These are phyloP conservation scores for Cryphonectria naterciae DNA, from an alignment of 2,329 filamentous ascomycete species.

Conservation along the genomic window DNA sequence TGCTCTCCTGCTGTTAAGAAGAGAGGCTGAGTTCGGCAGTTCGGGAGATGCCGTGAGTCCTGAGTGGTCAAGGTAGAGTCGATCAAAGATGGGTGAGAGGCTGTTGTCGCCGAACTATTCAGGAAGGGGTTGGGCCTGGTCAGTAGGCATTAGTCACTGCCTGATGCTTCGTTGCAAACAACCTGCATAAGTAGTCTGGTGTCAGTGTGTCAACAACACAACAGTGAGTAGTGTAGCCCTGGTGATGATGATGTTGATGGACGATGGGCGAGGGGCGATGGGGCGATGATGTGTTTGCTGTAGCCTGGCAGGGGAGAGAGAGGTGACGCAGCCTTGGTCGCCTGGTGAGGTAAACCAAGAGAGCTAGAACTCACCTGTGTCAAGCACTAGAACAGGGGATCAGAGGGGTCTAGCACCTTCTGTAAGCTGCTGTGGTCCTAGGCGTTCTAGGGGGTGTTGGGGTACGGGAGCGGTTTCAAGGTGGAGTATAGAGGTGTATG, in stretches of 20 bases:
- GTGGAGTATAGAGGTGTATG: background rate
- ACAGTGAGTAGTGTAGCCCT: background rate
- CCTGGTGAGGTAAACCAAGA: slow-evolving; percentile 19
- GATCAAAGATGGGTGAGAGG: no score
- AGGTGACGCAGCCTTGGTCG: slow-evolving; percentile 29
- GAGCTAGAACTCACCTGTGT: background rate
- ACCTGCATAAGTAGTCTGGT: background rate
- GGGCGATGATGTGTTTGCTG: background rate
- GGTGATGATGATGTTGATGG: slow-evolving; percentile 3
- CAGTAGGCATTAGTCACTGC: background rate
- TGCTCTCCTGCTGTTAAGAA: background rate
- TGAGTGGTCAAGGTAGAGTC: background rate
- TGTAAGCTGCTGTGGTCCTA: background rate
- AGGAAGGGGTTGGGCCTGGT: background rate
- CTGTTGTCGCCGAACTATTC: background rate
- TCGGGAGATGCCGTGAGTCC: background rate
- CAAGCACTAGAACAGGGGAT: background rate
- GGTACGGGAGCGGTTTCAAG: background rate
- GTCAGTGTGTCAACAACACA: background rate
- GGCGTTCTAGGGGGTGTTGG: background rate
- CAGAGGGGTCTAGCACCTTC: background rate
- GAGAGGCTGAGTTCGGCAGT: background rate
- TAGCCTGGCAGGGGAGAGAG: slow-evolving; percentile 3
- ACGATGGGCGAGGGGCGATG: no score
- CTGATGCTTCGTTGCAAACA: background rate